These are phyloP conservation scores for Fusarium paranaense DNA, from an alignment of 2,329 filamentous ascomycete species.

Conservation along the genomic window DNA sequence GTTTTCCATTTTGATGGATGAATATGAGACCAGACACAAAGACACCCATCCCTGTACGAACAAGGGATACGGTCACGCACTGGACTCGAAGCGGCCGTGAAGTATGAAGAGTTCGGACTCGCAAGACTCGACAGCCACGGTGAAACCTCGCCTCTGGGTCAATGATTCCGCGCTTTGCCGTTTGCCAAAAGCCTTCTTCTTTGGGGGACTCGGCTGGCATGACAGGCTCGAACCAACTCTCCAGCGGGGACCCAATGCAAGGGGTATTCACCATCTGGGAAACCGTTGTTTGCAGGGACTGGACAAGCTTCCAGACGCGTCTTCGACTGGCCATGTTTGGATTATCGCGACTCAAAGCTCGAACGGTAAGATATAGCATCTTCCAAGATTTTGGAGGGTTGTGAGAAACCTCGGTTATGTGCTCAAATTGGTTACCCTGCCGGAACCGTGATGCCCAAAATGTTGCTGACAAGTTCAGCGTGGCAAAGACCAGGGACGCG, in stretches of 20 bases:
- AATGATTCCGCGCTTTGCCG: constrained; percentile 8
- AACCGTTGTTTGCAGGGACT: background rate
- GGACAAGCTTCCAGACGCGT: constrained; percentile 10
- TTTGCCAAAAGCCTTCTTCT: background rate
- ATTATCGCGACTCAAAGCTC: background rate
- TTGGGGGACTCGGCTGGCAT: background rate
- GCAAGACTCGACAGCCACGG: constrained; percentile 9
- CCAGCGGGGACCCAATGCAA: background rate
- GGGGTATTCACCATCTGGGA: constrained; percentile 8
- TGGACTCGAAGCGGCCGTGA: background rate
- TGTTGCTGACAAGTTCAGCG: constrained; percentile 3
- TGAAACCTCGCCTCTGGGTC: background rate
- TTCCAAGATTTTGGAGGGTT: constrained; percentile 20
- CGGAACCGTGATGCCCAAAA: constrained; percentile 33
- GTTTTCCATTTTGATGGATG: background rate
- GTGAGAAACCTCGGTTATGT: constrained; percentile 7
- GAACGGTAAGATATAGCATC: constrained; percentile 4
- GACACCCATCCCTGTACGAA: background rate
- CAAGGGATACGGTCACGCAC: constrained; percentile 15
- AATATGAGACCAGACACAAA: constrained; percentile 26
- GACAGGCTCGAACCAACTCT: constrained; percentile 15
- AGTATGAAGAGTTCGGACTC: background rate
- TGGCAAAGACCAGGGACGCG: constrained; percentile 22
- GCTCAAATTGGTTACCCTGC: constrained; percentile 14
- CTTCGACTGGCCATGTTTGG: constrained; percentile 20